These are phyloP conservation scores for Circinella minor DNA, from an alignment of 371 early-diverging fungal genomes.

Conservation along the genomic window DNA sequence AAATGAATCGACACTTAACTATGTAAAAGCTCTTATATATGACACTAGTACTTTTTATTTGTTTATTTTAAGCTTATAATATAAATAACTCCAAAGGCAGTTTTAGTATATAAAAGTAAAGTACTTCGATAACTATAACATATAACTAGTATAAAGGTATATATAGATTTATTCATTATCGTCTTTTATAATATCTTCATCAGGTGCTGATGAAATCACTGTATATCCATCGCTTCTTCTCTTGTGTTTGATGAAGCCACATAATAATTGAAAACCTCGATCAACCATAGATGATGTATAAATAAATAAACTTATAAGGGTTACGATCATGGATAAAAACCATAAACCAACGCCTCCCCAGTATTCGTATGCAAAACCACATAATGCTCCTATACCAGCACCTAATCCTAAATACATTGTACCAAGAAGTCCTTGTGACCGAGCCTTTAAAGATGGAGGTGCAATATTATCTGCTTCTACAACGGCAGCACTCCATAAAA, in stretches of 20 bases:
- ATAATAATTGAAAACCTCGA: not conserved
- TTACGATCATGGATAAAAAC: constrained; percentile 17
- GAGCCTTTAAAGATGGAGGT: constrained; percentile 23
- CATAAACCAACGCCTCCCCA: constrained; percentile 36
- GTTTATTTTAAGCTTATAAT: no score
- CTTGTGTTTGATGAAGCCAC: not conserved
- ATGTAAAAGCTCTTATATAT: no score
- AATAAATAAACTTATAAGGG: constrained; percentile 24
- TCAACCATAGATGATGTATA: not conserved
- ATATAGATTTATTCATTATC: not conserved
- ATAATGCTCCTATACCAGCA: constrained; percentile 32
- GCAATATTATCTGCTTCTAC: constrained; percentile 42
- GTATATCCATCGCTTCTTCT: not conserved
- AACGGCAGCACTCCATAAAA: constrained; percentile 43
- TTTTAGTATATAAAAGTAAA: no score
- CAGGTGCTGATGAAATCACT: not conserved
- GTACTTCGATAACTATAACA: no score
- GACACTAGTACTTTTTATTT: no score
- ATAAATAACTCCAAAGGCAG: no score
- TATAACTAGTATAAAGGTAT: no score
- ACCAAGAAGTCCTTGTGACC: constrained; percentile 40
- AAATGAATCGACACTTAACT: no score
- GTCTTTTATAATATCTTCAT: not conserved
- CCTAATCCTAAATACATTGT: constrained; percentile 42
- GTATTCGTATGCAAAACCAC: constrained; percentile 33